A percentile compares a stretch with the other conserved stretches of the same genome.
Conservation (phyloP, 164 flowering plant genomes). For the Piper longum region DNA sequence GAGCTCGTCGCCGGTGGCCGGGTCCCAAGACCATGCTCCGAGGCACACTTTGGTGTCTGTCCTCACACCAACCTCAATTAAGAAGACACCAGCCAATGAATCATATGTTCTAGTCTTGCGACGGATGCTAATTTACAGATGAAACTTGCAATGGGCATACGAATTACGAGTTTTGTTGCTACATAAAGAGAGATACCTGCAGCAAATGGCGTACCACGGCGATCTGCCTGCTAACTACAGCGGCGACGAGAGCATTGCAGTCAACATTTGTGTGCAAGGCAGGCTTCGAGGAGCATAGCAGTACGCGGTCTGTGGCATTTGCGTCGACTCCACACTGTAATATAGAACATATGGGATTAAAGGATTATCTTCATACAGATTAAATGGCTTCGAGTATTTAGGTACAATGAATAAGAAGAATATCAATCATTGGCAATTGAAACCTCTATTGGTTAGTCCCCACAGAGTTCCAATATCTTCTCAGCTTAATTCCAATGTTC, state of each 20-base stretch:
- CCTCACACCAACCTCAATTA: conserved; percentile 33
- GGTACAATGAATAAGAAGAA: too few relatives aligned
- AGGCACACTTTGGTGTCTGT: conserved; percentile 39
- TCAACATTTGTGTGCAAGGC: conserved; percentile 70
- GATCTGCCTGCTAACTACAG: conserved; percentile 36
- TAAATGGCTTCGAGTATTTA: background rate
- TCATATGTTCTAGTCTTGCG: too few relatives aligned
- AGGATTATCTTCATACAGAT: background rate
- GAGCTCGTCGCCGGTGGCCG: conserved; percentile 46
- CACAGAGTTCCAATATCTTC: too few relatives aligned
- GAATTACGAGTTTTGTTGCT: background rate
- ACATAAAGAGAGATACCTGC: conserved; percentile 17
- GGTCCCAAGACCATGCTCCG: conserved; percentile 81
- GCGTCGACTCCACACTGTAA: conserved; percentile 78
- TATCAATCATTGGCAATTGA: too few relatives aligned
- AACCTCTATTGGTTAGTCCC: too few relatives aligned
- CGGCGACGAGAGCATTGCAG: conserved; percentile 40
- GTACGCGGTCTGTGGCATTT: conserved; percentile 41
- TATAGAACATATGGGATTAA: background rate
- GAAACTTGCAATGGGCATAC: background rate
- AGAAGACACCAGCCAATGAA: too few relatives aligned
- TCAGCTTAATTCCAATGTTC: too few relatives aligned
- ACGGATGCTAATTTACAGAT: too few relatives aligned
- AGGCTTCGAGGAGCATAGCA: conserved; percentile 71
- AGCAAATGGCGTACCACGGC: conserved; percentile 33